Evolutionary conservation across 2,329 filamentous ascomycete genomes (phyloP), one percentile per base, ranked within the genome.

Genomic region (Fragosphaeria purpurea): DNA sequence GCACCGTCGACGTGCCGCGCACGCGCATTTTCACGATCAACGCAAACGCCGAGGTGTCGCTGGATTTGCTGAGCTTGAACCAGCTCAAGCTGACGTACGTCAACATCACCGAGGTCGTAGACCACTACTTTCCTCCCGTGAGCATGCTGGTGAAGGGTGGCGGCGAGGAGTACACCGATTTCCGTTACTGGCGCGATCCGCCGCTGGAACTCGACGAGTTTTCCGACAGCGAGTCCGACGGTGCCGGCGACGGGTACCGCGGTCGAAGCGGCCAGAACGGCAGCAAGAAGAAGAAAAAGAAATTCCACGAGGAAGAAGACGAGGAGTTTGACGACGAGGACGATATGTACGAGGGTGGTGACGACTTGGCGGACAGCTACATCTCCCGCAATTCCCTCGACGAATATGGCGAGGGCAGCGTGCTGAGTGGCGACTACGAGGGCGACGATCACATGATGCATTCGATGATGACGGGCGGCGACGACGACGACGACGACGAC

Each of bases 1-100:
- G 93, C 53, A 93, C 87, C 5, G 93, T 98, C 49, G 94, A 95
- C 63, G 95, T 98, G 41, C 93, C 93, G 0, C 85, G 86, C 48
- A 94, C 85, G 31, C 80, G 93, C 48, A 98, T 98, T 59, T 98
- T 98, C 67, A 65, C 93, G 12, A 98, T 98, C 74, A 98, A 98
- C 67, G 93, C 88, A 49, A 95, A 97, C 62, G 90, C 91, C 1
- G 93, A 98, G 66, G 90, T 98, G 34, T 91, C 86, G 33, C 73
- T 98, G 30, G 91, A 97, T 63, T 73, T 98, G 43, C 72, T 97
- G 42, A 91, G 83, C 55, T 76, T 97, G 50, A 96, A 95, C 69
- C 94, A 89, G 65, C 86, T 97, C 65, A 95, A 93, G 70, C 91
- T 94, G 61, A 95, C 87, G 56, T 98, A 98, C 64, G 88, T 95